Evolutionary conservation across 1,139 yeast species (phyloP).

Genomic region (Pichia sp.): DNA sequence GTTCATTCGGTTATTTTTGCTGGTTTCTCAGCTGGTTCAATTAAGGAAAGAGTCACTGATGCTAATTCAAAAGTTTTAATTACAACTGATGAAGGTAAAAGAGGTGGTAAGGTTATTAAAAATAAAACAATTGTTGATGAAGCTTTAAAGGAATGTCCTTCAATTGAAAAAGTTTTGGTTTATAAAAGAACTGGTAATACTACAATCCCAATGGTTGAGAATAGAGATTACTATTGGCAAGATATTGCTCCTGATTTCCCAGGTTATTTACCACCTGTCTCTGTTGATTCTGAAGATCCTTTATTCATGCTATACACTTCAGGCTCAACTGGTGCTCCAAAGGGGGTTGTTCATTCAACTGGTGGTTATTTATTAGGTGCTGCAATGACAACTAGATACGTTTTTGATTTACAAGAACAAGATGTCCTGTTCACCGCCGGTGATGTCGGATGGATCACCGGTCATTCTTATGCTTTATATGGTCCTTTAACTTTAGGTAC

Average conservation of each 20-base stretch:
- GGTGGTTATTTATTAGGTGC: slow-evolving; percentile 95
- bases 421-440: slow-evolving; percentile 95
- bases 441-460: slow-evolving; percentile 99
- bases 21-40: slow-evolving; percentile 92
- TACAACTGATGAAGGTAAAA: slow-evolving; percentile 93
- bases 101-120: slow-evolving; percentile 90
- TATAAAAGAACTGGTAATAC: slow-evolving; percentile 77
- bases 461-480: slow-evolving; percentile 92
- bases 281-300: slow-evolving; percentile 90
- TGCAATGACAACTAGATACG: slow-evolving; percentile 86
- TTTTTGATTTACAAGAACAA: slow-evolving; percentile 83
- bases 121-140: slow-evolving; percentile 94
- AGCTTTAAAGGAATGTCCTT: slow-evolving; percentile 72
- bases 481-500: slow-evolving; percentile 90
- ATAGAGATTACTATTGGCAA: slow-evolving; percentile 94
- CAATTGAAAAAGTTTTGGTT: slow-evolving; percentile 77
- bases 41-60: slow-evolving; percentile 83
- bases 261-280: slow-evolving; percentile 79
- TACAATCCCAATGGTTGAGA: slow-evolving; percentile 60
- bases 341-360: slow-evolving; percentile 94
- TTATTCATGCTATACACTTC: slow-evolving; percentile 89
- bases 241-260: slow-evolving; percentile 76
- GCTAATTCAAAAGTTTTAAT: slow-evolving; percentile 85
- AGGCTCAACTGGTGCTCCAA: slow-evolving; percentile 97
- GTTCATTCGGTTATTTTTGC: slow-evolving; percentile 95